Evolutionary conservation across 495 filamentous ascomycete species (phyloP).

Genomic region (Penicillium cosmopolitanum): DNA sequence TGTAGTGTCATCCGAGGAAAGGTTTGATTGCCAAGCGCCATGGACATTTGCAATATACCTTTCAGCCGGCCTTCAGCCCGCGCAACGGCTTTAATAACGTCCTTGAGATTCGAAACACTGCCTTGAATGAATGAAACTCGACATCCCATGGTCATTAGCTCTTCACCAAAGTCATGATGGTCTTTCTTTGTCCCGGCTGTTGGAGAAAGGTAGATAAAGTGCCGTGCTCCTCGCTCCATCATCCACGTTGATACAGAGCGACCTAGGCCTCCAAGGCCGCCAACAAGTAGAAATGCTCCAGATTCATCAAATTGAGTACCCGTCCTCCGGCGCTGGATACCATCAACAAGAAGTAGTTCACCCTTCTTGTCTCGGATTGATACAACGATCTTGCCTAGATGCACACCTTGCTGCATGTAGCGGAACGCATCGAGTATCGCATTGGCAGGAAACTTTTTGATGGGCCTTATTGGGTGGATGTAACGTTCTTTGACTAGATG

Average conservation of each 20-base stretch:
- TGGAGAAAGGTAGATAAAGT: constrained; percentile 50
- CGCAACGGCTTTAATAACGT: not conserved
- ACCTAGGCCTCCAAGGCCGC: constrained; percentile 58
- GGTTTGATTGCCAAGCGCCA: constrained; percentile 4
- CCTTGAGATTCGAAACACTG: constrained; percentile 7
- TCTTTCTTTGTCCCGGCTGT: constrained; percentile 37
- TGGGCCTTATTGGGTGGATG: not conserved
- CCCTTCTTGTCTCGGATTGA: not conserved
- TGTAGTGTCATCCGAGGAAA: constrained; percentile 4
- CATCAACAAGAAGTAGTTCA: not conserved
- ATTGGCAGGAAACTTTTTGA: not conserved
- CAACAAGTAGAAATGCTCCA: constrained; percentile 15
- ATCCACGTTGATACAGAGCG: constrained; percentile 59
- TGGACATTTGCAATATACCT: constrained; percentile 2
- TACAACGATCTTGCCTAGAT: constrained; percentile 1
- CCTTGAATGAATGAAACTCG: not conserved
- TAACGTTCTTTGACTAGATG: constrained; percentile 2
- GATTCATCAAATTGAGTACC: not conserved
- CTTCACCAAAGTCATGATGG: not conserved
- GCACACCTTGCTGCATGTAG: constrained; percentile 2
- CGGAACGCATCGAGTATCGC: constrained; percentile 7
- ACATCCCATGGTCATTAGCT: constrained; percentile 4
- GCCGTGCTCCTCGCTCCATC: constrained; percentile 55
- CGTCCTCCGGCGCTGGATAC: not conserved
- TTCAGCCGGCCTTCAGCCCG: not conserved